These are phyloP conservation scores for Fraxinus latifolia DNA, from an alignment of 305 asterid species.

Conservation along the genomic window DNA sequence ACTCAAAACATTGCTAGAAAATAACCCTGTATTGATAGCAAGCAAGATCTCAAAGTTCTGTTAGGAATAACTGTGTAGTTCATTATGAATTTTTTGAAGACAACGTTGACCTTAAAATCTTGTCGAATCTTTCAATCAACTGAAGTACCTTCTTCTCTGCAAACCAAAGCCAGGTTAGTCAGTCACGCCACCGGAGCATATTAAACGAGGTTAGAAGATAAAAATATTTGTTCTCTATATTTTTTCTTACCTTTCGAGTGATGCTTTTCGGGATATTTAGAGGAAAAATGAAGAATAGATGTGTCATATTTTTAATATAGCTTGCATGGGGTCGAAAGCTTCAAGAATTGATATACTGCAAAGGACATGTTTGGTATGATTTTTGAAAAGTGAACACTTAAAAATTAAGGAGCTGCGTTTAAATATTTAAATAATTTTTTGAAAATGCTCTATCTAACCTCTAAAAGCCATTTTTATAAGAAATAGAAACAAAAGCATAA, in stretches of 20 bases:
- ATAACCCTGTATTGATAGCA: neutral
- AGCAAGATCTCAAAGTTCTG: neutral
- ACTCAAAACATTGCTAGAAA: neutral
- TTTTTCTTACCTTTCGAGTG: neutral
- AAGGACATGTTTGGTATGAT: neutral
- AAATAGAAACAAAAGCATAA: no score
- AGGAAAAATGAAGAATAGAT: neutral
- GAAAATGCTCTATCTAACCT: neutral
- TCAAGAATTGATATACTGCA: no score
- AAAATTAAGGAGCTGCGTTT: no score
- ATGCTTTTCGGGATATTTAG: neutral
- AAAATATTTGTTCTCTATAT: neutral
- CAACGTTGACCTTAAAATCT: neutral
- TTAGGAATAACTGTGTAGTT: no score
- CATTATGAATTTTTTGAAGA: no score
- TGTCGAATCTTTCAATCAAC: neutral
- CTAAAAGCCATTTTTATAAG: neutral
- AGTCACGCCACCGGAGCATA: neutral
- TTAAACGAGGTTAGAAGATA: neutral
- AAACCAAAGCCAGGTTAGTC: neutral
- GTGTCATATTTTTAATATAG: neutral
- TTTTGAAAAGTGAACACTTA: no score
- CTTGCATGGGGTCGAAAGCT: neutral
- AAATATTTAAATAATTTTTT: no score
- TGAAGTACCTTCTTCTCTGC: neutral